phyloP scores from a whole-genome alignment of 768 basidiomycete genomes.

The Suillus cothurnatus region DNA sequence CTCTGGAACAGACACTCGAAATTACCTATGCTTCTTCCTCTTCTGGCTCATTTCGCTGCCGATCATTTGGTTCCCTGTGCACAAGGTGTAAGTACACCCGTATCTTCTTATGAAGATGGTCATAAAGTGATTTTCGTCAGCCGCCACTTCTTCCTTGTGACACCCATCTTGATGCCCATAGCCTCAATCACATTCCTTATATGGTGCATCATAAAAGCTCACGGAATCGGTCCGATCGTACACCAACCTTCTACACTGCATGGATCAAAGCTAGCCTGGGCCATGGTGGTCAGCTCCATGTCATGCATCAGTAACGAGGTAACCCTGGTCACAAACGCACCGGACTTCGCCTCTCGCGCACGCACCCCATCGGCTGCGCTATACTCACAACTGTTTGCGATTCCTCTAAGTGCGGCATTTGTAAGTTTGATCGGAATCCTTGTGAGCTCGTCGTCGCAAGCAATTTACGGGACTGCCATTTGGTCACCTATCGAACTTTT shows the following conservation, averaged over 20 bases:
- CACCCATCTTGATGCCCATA: constrained; percentile 70
- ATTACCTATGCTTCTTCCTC: constrained; percentile 83
- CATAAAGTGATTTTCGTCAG: constrained; percentile 33
- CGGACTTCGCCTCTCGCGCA: constrained; percentile 74
- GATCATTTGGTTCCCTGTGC: constrained; percentile 81
- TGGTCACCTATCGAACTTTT: constrained; percentile 81
- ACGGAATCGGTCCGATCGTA: constrained; percentile 77
- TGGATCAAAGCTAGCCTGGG: constrained; percentile 74
- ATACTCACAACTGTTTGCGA: constrained; percentile 67
- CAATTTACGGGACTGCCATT: constrained; percentile 75
- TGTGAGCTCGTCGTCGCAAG: constrained; percentile 74
- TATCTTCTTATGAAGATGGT: constrained; percentile 8
- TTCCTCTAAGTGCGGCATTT: constrained; percentile 72
- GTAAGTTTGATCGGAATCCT: constrained; percentile 83
- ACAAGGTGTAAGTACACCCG: constrained; percentile 61
- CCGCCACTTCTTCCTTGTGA: constrained; percentile 79
- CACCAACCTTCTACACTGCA: constrained; percentile 61
- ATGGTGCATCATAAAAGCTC: constrained; percentile 77
- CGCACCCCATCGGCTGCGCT: constrained; percentile 58
- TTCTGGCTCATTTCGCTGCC: constrained; percentile 84
- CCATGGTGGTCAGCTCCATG: constrained; percentile 72
- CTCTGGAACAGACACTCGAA: constrained; percentile 72
- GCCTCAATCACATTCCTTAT: constrained; percentile 74
- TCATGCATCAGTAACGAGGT: constrained; percentile 82
- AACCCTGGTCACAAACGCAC: constrained; percentile 74